A percentile compares a stretch with the other conserved stretches of the same genome.
phyloP scores from a whole-genome alignment of 495 filamentous ascomycete genomes.

The Hamigera avellanea region DNA sequence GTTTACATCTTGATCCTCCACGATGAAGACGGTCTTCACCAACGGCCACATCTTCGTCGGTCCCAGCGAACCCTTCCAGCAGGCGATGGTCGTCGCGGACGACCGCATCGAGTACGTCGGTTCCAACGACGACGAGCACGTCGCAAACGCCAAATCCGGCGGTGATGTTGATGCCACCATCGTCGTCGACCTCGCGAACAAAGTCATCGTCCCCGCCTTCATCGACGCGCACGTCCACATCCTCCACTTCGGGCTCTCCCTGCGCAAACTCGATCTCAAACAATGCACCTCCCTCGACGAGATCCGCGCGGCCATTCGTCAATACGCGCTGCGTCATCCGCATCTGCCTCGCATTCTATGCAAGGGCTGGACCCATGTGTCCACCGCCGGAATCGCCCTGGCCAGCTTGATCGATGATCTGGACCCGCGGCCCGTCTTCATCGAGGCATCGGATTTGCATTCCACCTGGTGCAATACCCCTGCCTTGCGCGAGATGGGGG shows the following conservation, averaged over 20 bases:
- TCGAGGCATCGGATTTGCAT: slow-evolving; percentile 53
- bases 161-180: no score
- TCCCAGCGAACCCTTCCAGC: slow-evolving; percentile 25
- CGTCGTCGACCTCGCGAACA: slow-evolving; percentile 33
- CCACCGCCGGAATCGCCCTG: slow-evolving; percentile 38
- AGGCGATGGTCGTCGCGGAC: slow-evolving; percentile 27
- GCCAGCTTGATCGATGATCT: slow-evolving; percentile 44
- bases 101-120: slow-evolving; percentile 33
- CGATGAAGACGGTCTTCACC: slow-evolving; percentile 31
- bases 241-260: slow-evolving; percentile 45
- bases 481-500: slow-evolving; percentile 39
- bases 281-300: slow-evolving; percentile 40
- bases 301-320: slow-evolving; percentile 38
- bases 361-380: slow-evolving; percentile 50
- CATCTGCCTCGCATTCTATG: slow-evolving; percentile 39
- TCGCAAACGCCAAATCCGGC: slow-evolving; percentile 15
- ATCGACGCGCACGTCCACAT: slow-evolving; percentile 56
- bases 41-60: slow-evolving; percentile 34
- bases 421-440: slow-evolving; percentile 42
- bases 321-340: slow-evolving; percentile 39
- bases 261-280: slow-evolving; percentile 44
- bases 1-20: no score
- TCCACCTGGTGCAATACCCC: slow-evolving; percentile 50
- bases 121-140: slow-evolving; percentile 15
- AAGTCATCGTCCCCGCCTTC: slow-evolving; percentile 48